Evolutionary conservation across 495 filamentous ascomycete species (phyloP), one percentile per base, ranked within the genome.

Genomic region (Lasiosphaeria hispida): DNA sequence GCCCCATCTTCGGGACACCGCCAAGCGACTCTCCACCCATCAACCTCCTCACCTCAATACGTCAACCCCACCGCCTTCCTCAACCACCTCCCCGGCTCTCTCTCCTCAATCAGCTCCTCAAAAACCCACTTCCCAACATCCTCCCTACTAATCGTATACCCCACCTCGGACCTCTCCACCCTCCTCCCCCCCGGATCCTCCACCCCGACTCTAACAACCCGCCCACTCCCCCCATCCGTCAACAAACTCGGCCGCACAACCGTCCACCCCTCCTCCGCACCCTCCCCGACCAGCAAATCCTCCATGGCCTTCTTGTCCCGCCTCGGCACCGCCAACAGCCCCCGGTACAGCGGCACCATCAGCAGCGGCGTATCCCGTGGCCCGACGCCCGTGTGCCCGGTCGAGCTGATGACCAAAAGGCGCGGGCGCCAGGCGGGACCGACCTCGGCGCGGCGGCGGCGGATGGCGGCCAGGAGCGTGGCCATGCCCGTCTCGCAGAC

Each of bases 291-390:
- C 6, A 79, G 61, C 40, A 65, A 42, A 5, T 72, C 62, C 61
- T 88, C 85, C 84, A 87, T 86, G 4, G 70, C 68, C 58, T 62
- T 55, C 77, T 89, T 89, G 63, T 89, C 86, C 9, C 57, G 72
- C 56, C 83, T 82, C 39, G 84, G 77, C 8, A 70, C 72, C 48
- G 67, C 66, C 37, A 87, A 69, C 38, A 82, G 0, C 61, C 75
- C 63, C 38, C 75, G 61, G 66, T 85, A 87, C 34, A 87, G 36
- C 13, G 80, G 79, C 0, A 72, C 44, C 59, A 84, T 68, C 1
- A 67, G 43, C 1, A 77, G 23, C 3, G 86, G 85, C 15, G 81
- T 67, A 64, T 88, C 84, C 10, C 82, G 74, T 15, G 69, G 7
- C 47, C 37, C 72, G 40, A 65, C 67, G 8, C 62, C 61, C 15